Conservation (phyloP, 495 filamentous ascomycete species). For the Rhypophila decipiens region DNA sequence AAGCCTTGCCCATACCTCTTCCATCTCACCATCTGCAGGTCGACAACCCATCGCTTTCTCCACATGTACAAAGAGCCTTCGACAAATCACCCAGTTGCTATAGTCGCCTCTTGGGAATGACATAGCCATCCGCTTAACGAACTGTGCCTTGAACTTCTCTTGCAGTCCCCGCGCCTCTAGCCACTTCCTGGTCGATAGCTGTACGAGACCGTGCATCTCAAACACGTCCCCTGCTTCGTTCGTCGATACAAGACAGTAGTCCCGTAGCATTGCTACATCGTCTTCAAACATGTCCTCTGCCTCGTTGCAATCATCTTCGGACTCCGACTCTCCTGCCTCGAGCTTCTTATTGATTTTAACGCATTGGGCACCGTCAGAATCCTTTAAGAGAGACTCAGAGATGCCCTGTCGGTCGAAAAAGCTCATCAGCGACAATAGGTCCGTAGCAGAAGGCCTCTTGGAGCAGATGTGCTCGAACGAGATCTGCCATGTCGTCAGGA, state of each 20-base stretch:
- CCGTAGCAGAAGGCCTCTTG: constrained; percentile 19
- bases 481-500: too few species aligned
- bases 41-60: too few species aligned
- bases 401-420: too few species aligned
- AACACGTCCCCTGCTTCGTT: constrained; percentile 17
- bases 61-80: too few species aligned
- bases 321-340: constrained; percentile 11
- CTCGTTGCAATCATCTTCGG: constrained; percentile 34
- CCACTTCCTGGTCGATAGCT: constrained; percentile 38
- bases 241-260: constrained; percentile 35
- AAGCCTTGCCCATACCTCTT: too few species aligned
- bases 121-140: constrained; percentile 21
- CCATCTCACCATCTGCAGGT: too few species aligned
- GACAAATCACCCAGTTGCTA: neutral
- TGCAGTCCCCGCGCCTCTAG: constrained; percentile 21
- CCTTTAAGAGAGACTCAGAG: constrained; percentile 15
- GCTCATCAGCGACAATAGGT: constrained; percentile 34
- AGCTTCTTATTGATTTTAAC: neutral
- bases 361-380: neutral
- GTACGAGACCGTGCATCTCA: constrained; percentile 39
- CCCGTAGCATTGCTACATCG: constrained; percentile 33
- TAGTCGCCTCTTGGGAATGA: constrained; percentile 26
- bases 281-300: constrained; percentile 30
- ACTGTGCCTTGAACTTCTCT: constrained; percentile 30
- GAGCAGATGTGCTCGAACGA: too few species aligned